Percentiles rank a stretch among this genome's conserved stretches.
Evolutionary conservation across 2,329 filamentous ascomycete genomes (phyloP).

Genomic region (Kalaharituber pfeilii): DNA sequence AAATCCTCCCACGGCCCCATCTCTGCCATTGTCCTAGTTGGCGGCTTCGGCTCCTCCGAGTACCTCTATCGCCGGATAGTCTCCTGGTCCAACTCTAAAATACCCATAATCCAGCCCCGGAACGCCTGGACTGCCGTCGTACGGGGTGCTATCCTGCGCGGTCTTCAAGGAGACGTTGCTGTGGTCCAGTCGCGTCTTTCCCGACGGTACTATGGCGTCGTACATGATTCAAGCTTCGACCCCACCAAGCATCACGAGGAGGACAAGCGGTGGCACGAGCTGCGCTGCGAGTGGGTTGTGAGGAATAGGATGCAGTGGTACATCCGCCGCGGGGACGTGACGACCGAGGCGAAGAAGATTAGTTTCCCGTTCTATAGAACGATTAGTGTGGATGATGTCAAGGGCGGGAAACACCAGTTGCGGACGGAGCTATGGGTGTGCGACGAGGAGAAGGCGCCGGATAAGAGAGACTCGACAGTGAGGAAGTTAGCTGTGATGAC

Average conservation of each 20-base stretch:
- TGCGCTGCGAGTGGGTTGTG: slow-evolving; percentile 19
- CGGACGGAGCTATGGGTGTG: slow-evolving; percentile 19
- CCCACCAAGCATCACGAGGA: slow-evolving; percentile 14
- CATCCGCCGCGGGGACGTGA: slow-evolving; percentile 15
- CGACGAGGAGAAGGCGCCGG: slow-evolving; percentile 15
- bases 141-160: slow-evolving; percentile 18
- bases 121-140: slow-evolving; percentile 21
- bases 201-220: slow-evolving; percentile 17
- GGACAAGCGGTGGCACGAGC: slow-evolving; percentile 17
- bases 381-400: slow-evolving; percentile 11
- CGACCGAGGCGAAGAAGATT: slow-evolving; percentile 15
- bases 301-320: slow-evolving; percentile 19
- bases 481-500: slow-evolving; percentile 18
- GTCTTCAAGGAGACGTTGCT: slow-evolving; percentile 14
- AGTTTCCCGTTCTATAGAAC: slow-evolving; percentile 19
- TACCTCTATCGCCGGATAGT: slow-evolving; percentile 29
- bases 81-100: slow-evolving; percentile 15
- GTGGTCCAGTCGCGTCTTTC: slow-evolving; percentile 15
- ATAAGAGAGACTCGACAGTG: slow-evolving; percentile 16
- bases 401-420: slow-evolving; percentile 14
- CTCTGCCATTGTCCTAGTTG: slow-evolving; percentile 34
- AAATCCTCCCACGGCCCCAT: slow-evolving; percentile 17
- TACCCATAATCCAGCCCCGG: slow-evolving; percentile 17
- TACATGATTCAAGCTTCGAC: slow-evolving; percentile 17
- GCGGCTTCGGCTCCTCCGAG: slow-evolving; percentile 33